Base-by-base conservation (phyloP, 179 eudicot genomes). In the Pouteria campechiana region DNA sequence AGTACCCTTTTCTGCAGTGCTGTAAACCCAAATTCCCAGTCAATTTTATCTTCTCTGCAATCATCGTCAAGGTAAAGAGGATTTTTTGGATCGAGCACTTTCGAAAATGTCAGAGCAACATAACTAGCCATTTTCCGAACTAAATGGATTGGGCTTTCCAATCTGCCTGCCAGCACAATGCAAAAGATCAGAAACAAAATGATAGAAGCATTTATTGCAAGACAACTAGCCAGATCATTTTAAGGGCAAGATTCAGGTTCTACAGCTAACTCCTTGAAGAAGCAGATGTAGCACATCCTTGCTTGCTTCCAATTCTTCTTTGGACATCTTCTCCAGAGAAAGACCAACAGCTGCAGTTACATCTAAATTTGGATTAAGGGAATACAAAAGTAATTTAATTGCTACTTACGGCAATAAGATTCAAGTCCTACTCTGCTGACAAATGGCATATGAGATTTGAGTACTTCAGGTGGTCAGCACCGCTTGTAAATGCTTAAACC, bases 261-360 rank as follows among this genome's bases (percentile, higher is more conserved):
- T 85, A 90, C 98, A 81, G 75, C 87, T 81, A 57, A 90, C 89
- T 69, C 95, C 98, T 67, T 78, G 76, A 48, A 90, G 95, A 60
- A 90, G 57, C 12, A 69, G 76, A 60, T 68, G 86, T 90, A 90
- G 75, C 33, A 73, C 76, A 60, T 71, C 85, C 68, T 81, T 81
- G 47, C 78, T 64, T 29, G 87, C 69, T 57, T 81, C 78, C 51
- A 90, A 70, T 56, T 86, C 95, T 72, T 81, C 90, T 74, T 64
- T 86, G 25, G 89, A 60, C 86, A 85, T 81, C 60, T 72, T 79
- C 72, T 89, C 90, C 56, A 89, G 49, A 46, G 79, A 66, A 66
- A 85, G 90, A 24, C 98, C 98, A 43, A 76, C 46, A 19, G 89
- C 95, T 45, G 95, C 93, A 39, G 97, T 89, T 33, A 89, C 41